Evolutionary conservation across 1,284 basidiomycete species (phyloP), one percentile per base, ranked within the genome.

Genomic region (Trichosporon faecale): DNA sequence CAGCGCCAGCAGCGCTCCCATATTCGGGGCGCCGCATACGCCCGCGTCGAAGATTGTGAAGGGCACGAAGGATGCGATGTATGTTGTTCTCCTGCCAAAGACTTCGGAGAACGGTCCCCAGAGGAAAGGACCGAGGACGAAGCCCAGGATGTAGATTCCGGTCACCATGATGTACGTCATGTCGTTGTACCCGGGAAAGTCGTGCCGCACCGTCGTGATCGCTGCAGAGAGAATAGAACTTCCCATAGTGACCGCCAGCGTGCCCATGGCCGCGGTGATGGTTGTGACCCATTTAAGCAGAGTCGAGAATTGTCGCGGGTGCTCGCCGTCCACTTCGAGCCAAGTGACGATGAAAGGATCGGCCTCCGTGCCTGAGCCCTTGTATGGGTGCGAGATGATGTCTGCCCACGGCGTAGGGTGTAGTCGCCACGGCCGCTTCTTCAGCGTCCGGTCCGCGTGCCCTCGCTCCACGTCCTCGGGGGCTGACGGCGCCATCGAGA

Each of bases 11-110:
- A 85, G 72, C 14, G 81, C 77, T 35, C 73, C 80, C 46, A 85
- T 79, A 70, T 83, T 84, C 25, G 81, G 74, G 1, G 80, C 74
- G 0, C 84, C 79, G 0, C 79, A 76, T 33, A 83, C 81, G 4
- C 78, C 85, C n/a, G 83, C 74, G 67, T 84, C 84, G 76, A 85
- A 84, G 65, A 80, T 69, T 0, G 80, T 82, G 71, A 84, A 85
- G 9, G 81, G 68, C 67, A 81, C 73, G 66, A 81, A 78, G 44
- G 83, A 79, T 44, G 79, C 40, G 68, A 84, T 75, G 74, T 84
- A 85, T 66, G 84, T 68, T 68, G 76, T 75, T 25, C 76, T 74
- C 12, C 80, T 74, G 14, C 78, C 81, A 25, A 76, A 75, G n/a
- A 81, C 75, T 66, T 79, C 78, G 3, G 73, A 75, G 3, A 70